Evolutionary conservation across 1,284 basidiomycete species (phyloP).

Genomic region (Puccinia novopanici): DNA sequence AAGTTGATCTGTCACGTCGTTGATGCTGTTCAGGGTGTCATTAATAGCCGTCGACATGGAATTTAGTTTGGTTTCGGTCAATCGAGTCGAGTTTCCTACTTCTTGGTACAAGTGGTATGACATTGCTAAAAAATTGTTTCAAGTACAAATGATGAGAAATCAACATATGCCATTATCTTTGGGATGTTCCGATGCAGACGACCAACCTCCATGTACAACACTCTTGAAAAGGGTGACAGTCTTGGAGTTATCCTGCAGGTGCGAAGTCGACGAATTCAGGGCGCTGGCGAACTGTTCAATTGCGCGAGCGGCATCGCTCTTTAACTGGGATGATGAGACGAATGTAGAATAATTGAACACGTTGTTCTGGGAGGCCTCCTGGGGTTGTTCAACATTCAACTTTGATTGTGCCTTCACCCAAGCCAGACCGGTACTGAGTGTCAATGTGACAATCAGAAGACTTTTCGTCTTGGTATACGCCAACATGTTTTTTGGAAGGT

Average conservation of each 20-base stretch:
- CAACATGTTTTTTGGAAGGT: background rate
- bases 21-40: constrained; percentile 48
- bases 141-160: background rate
- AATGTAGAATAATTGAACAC: constrained; percentile 29
- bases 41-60: constrained; percentile 51
- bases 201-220: constrained; percentile 44
- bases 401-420: background rate
- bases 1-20: constrained; percentile 32
- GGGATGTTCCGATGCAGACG: background rate
- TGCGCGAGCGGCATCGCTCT: constrained; percentile 17
- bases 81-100: constrained; percentile 26
- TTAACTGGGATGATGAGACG: constrained; percentile 36
- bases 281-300: constrained; percentile 37
- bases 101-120: constrained; percentile 43
- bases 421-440: background rate
- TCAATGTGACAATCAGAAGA: background rate
- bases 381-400: background rate
- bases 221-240: constrained; percentile 36
- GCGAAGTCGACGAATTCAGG: constrained; percentile 20
- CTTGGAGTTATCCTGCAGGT: constrained; percentile 12
- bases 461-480: background rate
- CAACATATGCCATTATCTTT: background rate
- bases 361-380: constrained; percentile 2
- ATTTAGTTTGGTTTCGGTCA: constrained; percentile 18
- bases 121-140: constrained; percentile 22